Evolutionary conservation across 2,329 filamentous ascomycete species (phyloP).

Genomic region (Magnaporthiopsis rhizophila): DNA sequence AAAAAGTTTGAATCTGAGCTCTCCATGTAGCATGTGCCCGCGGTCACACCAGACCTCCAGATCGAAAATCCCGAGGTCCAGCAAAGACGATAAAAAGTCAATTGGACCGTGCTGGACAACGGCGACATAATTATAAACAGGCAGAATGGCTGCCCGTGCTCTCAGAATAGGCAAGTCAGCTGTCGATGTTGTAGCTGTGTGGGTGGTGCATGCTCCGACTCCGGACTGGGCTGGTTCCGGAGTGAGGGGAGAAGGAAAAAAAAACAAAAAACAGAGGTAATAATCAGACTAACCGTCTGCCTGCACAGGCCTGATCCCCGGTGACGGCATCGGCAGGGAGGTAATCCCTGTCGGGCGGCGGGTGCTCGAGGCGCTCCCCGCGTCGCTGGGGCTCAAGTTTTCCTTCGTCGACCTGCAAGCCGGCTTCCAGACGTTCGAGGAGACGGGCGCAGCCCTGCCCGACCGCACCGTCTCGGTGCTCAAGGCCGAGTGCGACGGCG

Average conservation of each 20-base stretch:
- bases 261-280: background rate
- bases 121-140: too few species aligned
- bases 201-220: background rate
- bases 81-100: constrained; percentile 11
- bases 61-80: too few species aligned
- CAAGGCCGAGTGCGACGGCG: constrained; percentile 86
- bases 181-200: background rate
- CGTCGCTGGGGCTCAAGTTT: constrained; percentile 89
- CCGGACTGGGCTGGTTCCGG: background rate
- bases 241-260: background rate
- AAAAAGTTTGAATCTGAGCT: background rate
- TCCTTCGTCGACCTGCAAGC: constrained; percentile 89
- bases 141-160: constrained; percentile 53
- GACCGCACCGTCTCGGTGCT: constrained; percentile 87
- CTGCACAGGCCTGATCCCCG: constrained; percentile 77
- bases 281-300: too few species aligned
- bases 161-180: constrained; percentile 56
- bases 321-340: constrained; percentile 96
- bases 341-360: constrained; percentile 92
- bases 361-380: constrained; percentile 83
- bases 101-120: constrained; percentile 20
- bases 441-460: constrained; percentile 79
- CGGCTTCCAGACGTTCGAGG: constrained; percentile 88
- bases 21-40: background rate
- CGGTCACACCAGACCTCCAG: background rate